These are phyloP conservation scores for Fonsecaea nubica DNA, from an alignment of 2,329 filamentous ascomycete species.

Conservation along the genomic window DNA sequence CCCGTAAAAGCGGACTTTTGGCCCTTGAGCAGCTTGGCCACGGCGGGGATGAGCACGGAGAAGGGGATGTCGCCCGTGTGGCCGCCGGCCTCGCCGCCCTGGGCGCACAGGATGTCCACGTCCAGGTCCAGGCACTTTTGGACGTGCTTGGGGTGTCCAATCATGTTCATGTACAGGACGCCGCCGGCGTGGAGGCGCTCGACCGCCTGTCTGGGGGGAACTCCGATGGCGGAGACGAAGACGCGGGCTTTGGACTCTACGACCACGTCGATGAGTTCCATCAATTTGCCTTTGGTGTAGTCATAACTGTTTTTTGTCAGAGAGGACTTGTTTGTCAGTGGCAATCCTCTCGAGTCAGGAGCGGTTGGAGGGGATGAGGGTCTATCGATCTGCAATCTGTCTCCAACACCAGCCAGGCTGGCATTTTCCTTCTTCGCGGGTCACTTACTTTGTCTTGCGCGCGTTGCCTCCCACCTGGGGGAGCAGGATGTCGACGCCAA, in stretches of 20 bases:
- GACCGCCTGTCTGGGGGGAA: constrained; percentile 71
- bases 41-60: constrained; percentile 75
- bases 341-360: no score
- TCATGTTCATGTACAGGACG: constrained; percentile 87
- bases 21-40: constrained; percentile 73
- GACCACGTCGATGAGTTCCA: constrained; percentile 78
- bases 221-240: constrained; percentile 80
- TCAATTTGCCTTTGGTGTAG: constrained; percentile 79
- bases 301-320: constrained; percentile 64
- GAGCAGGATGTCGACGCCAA: constrained; percentile 86
- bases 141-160: constrained; percentile 81
- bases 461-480: constrained; percentile 86
- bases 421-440: no score
- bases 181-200: constrained; percentile 72
- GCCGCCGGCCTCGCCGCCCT: constrained; percentile 59
- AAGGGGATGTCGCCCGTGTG: constrained; percentile 80
- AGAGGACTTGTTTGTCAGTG: no score
- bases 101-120: constrained; percentile 60
- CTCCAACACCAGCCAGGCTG: no score
- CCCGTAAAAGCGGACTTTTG: constrained; percentile 71
- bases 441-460: constrained; percentile 76
- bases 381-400: no score
- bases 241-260: constrained; percentile 75
- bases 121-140: constrained; percentile 78
- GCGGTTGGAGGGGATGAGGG: no score